A percentile compares a stretch with the other conserved stretches of the same genome.
Evolutionary conservation across 352 stramenopile genomes (phyloP).

Genomic region (Pythium dissotocum): DNA sequence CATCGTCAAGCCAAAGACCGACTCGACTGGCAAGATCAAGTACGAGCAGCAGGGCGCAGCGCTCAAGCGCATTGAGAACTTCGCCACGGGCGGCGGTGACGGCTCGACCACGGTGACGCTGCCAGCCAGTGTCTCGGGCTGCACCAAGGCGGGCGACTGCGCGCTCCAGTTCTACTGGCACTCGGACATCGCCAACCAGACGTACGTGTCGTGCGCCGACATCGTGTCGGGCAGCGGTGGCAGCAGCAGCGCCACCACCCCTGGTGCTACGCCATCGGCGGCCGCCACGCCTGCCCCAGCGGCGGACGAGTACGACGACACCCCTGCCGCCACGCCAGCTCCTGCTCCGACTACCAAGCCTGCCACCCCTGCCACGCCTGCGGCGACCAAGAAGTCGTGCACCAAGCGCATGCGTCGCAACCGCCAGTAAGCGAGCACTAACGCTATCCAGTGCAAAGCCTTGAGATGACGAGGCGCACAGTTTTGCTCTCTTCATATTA

Average conservation of each 20-base stretch:
- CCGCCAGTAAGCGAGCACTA: not conserved
- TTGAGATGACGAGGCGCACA: not conserved
- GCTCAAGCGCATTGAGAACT: slow-evolving; percentile 44
- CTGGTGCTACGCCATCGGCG: not conserved
- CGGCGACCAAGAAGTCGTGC: slow-evolving; percentile 19
- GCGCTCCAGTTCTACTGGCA: slow-evolving; percentile 66
- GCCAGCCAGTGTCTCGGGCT: slow-evolving; percentile 44
- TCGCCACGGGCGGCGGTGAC: slow-evolving; percentile 36
- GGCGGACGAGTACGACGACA: not conserved
- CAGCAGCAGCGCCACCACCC: not conserved
- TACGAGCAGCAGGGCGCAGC: slow-evolving; percentile 39
- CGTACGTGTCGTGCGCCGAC: slow-evolving; percentile 57
- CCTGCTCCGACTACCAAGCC: not conserved
- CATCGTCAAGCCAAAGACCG: slow-evolving; percentile 52
- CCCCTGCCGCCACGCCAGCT: not conserved
- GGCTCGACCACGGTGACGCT: slow-evolving; percentile 39
- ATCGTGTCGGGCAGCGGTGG: slow-evolving; percentile 40
- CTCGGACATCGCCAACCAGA: slow-evolving; percentile 56
- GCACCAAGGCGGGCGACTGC: slow-evolving; percentile 42
- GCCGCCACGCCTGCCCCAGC: slow-evolving; percentile 1
- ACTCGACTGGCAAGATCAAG: slow-evolving; percentile 41
- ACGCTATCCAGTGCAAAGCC: too few relatives aligned
- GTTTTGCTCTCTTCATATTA: not conserved
- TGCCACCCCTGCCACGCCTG: not conserved
- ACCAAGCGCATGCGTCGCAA: slow-evolving; percentile 22